Evolutionary conservation across 805 yeast genomes (phyloP), one percentile per base, ranked within the genome.

Genomic region (Tetrapisispora arboricola): DNA sequence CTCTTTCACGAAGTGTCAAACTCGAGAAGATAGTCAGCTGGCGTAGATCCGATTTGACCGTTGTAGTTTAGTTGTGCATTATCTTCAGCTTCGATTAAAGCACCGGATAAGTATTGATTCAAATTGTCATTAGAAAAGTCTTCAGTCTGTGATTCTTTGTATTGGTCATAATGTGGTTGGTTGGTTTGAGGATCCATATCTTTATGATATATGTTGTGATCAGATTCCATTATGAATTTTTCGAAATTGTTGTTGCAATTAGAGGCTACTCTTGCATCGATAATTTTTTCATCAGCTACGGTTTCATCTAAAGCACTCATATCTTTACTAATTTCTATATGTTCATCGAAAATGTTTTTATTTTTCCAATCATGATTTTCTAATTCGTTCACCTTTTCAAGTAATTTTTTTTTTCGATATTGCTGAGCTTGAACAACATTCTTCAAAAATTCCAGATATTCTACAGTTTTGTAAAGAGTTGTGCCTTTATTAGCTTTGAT

Each of bases 401-500:
- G 53, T 25, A 82, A 57, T 17, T 67, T 64, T 2, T 49, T 57
- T 40, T 70, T 60, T 44, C 78, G 64, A 19, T 58, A 57, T 31
- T 73, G 75, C 56, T 83, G 92, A 38, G 66, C 64, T 6, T 65
- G 63, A 51, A 80, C 63, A 5, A 83, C 84, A 40, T 72, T 71
- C 46, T 76, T 72, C 46, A 86, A 66, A 57, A 79, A 80, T 8
- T 60, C 67, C 35, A 87, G 76, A 58, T 88, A 87, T 36, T 84
- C 94, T 17, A 87, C 94, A 1, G 94, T 75, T 52, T 78, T 76
- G 50, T 75, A 73, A 44, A 87, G 67, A 38, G 85, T 83, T 5
- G 83, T 77, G 20, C 88, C 79, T 62, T 87, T 87, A 57, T 86
- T 84, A 1, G 95, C 90, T 55, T 80, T 82, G 2, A 78, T 69